A percentile compares a stretch with the other conserved stretches of the same genome.
Evolutionary conservation across 345 rosid species (phyloP).

Genomic region (Linum lewisii): DNA sequence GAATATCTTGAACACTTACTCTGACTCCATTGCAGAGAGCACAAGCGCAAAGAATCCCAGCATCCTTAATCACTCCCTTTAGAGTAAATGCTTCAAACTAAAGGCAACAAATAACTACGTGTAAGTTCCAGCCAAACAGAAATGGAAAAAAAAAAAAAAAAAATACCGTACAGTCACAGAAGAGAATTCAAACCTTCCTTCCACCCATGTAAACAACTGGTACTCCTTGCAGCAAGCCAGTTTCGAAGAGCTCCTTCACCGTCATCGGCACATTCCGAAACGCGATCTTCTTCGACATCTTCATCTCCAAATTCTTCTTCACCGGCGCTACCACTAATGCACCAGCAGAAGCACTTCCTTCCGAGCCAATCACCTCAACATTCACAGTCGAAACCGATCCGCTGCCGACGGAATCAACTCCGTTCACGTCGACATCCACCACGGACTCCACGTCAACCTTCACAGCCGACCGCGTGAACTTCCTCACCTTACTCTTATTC

Average conservation of each 20-base stretch:
- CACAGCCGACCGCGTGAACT: conserved; percentile 22
- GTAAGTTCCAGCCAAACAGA: background rate
- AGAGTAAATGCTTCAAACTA: conserved; percentile 81
- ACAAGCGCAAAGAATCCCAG: conserved; percentile 89
- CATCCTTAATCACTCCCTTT: conserved; percentile 77
- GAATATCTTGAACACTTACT: conserved; percentile 34
- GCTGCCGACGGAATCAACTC: conserved; percentile 21
- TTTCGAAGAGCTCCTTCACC: conserved; percentile 29
- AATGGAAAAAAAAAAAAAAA: background rate
- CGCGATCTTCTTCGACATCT: conserved; percentile 44
- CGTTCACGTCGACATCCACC: conserved; percentile 27
- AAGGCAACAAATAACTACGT: background rate
- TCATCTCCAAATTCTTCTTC: conserved; percentile 42
- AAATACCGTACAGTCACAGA: background rate
- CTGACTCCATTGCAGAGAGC: conserved; percentile 65
- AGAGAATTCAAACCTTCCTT: conserved; percentile 43
- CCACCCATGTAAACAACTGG: conserved; percentile 85
- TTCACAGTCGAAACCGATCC: conserved; percentile 27
- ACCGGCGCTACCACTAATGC: conserved; percentile 22
- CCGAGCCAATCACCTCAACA: conserved; percentile 37
- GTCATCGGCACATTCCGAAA: conserved; percentile 55
- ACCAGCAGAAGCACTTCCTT: conserved; percentile 38
- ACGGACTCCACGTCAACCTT: conserved; percentile 20
- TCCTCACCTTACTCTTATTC: conserved; percentile 1
- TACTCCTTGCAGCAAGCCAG: conserved; percentile 1